Percentiles rank a stretch among this genome's conserved stretches.
phyloP scores from a whole-genome alignment of 192 early-diverging fungal species.

The Coemansia sp. region DNA sequence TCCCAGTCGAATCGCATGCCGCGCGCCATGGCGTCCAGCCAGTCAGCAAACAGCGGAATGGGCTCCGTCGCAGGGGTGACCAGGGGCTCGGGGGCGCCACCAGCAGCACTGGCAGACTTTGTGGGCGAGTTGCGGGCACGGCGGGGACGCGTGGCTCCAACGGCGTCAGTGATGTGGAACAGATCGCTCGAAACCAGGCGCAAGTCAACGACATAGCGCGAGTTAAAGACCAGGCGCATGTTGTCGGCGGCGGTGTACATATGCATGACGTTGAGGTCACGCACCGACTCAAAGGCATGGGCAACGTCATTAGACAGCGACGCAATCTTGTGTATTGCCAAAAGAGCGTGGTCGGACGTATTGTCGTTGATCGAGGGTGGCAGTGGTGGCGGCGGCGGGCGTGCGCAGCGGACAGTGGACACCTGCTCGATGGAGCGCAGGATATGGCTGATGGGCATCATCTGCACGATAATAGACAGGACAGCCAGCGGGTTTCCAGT shows the following conservation, averaged over 20 bases:
- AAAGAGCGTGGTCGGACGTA: slow-evolving; percentile 24
- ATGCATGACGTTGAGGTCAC: slow-evolving; percentile 43
- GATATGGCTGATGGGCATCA: slow-evolving; percentile 48
- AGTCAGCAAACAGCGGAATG: slow-evolving; percentile 48
- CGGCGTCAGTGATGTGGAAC: slow-evolving; percentile 43
- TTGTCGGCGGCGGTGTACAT: slow-evolving; percentile 57
- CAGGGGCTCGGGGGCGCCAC: slow-evolving; percentile 31
- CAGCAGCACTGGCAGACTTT: neutral
- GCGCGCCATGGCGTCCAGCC: slow-evolving; percentile 47
- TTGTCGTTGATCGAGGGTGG: neutral
- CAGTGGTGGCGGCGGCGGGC: slow-evolving; percentile 4
- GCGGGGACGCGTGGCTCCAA: slow-evolving; percentile 20
- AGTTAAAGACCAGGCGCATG: slow-evolving; percentile 53
- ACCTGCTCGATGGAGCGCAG: slow-evolving; percentile 20
- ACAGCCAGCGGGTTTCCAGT: slow-evolving; percentile 38
- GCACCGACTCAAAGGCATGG: slow-evolving; percentile 34
- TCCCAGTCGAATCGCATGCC: slow-evolving; percentile 45
- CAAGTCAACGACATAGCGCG: slow-evolving; percentile 48
- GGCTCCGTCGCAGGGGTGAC: slow-evolving; percentile 46
- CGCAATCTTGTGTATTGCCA: slow-evolving; percentile 33
- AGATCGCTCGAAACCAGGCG: slow-evolving; percentile 42
- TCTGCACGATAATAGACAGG: slow-evolving; percentile 42
- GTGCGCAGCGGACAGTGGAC: slow-evolving; percentile 12
- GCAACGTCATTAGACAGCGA: slow-evolving; percentile 13
- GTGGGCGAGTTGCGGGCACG: neutral